These are phyloP conservation scores for Golubevia pallescens DNA, from an alignment of 1,284 basidiomycete genomes.

Conservation along the genomic window DNA sequence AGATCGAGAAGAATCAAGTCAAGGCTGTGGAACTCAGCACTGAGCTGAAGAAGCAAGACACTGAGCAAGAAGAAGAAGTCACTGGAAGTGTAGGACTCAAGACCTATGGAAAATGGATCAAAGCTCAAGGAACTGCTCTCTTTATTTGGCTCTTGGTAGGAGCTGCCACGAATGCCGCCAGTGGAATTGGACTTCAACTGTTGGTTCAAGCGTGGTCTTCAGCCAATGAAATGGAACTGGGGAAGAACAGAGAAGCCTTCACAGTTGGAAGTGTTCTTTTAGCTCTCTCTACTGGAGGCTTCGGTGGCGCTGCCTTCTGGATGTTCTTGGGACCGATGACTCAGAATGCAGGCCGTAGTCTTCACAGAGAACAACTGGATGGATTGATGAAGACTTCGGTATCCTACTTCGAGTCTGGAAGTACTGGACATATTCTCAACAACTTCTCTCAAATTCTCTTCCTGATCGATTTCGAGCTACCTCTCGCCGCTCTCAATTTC, in stretches of 20 bases:
- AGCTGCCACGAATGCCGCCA: neutral
- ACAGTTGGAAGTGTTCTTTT: neutral
- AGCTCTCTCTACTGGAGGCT: neutral
- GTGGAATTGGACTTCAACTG: neutral
- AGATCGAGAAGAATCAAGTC: slow-evolving; percentile 2
- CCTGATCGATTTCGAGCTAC: slow-evolving; percentile 26
- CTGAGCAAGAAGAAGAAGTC: neutral
- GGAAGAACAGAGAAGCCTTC: neutral
- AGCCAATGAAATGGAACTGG: neutral
- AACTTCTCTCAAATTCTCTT: slow-evolving; percentile 46
- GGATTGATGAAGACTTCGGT: slow-evolving; percentile 16
- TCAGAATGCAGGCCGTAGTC: neutral
- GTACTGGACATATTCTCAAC: slow-evolving; percentile 33
- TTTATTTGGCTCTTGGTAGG: neutral
- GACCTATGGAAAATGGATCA: neutral
- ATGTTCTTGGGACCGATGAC: neutral
- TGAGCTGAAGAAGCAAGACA: slow-evolving; percentile 12
- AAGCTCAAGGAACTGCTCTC: neutral
- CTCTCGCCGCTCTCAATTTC: slow-evolving; percentile 17
- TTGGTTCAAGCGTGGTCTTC: neutral
- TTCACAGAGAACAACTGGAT: neutral
- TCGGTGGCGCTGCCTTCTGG: neutral
- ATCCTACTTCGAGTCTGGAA: slow-evolving; percentile 30
- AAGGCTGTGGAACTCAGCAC: slow-evolving; percentile 5
- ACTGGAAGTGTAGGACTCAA: neutral